phyloP scores from a whole-genome alignment of 345 rosid species.

The Brassica carinata region DNA sequence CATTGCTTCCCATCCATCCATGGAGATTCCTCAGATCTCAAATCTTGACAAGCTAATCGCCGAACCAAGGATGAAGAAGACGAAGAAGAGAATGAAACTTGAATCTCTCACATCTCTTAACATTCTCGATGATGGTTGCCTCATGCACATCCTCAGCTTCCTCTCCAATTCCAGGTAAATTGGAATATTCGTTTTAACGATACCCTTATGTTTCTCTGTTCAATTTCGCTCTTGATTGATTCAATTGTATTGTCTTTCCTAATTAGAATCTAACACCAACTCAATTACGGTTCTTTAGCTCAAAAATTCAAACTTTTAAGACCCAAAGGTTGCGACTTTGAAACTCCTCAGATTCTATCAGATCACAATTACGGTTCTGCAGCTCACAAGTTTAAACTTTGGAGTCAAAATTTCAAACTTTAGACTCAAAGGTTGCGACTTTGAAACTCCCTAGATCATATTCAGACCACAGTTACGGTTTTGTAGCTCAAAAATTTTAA shows the following conservation, averaged over 20 bases:
- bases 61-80: conserved; percentile 25
- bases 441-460: neutral
- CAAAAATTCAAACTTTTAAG: neutral
- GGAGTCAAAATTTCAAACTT: too few species aligned
- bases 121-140: conserved; percentile 95
- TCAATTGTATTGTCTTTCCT: too few species aligned
- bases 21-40: neutral
- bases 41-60: neutral
- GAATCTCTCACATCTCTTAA: conserved; percentile 47
- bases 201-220: neutral
- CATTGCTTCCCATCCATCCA: neutral
- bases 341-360: neutral
- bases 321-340: neutral
- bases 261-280: neutral
- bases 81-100: conserved; percentile 19
- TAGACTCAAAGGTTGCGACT: neutral
- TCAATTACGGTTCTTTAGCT: conserved; percentile 9
- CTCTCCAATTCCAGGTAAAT: conserved; percentile 82
- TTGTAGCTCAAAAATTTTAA: neutral
- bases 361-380: neutral
- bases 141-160: conserved; percentile 97
- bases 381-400: neutral
- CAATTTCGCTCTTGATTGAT: neutral
- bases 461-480: neutral
- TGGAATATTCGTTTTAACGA: neutral